These are phyloP conservation scores for Colletotrichum sansevieriae DNA, from an alignment of 2,329 filamentous ascomycete genomes.

Conservation along the genomic window DNA sequence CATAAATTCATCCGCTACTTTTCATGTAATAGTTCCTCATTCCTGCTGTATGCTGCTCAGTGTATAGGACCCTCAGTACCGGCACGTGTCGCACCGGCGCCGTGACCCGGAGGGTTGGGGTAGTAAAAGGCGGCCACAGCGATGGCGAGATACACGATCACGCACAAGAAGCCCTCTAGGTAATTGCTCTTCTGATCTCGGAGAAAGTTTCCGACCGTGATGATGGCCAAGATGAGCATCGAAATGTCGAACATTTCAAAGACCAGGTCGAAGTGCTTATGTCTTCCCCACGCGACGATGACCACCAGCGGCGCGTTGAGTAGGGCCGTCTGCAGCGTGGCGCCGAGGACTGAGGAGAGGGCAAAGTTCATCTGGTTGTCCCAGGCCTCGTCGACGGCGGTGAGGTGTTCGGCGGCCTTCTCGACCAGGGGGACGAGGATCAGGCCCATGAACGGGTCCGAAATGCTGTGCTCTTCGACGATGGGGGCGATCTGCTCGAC, in stretches of 20 bases:
- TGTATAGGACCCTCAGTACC: conserved; percentile 11
- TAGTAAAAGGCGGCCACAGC: conserved; percentile 71
- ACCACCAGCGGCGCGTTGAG: conserved; percentile 89
- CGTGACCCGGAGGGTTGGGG: conserved; percentile 55
- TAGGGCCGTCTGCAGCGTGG: conserved; percentile 89
- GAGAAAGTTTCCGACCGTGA: conserved; percentile 89
- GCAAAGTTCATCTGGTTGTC: conserved; percentile 89
- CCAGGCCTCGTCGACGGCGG: conserved; percentile 87
- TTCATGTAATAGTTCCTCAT: too few relatives aligned
- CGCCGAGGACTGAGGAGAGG: conserved; percentile 87
- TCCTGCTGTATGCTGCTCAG: background rate
- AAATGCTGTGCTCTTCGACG: conserved; percentile 59
- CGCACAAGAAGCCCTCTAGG: conserved; percentile 85
- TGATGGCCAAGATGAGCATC: conserved; percentile 83
- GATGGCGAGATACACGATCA: conserved; percentile 74
- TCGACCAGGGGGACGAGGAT: conserved; percentile 87
- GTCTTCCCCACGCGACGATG: conserved; percentile 84
- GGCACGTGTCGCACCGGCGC: conserved; percentile 14
- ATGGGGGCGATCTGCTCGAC: conserved; percentile 78
- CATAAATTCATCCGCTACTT: too few relatives aligned
- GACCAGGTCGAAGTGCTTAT: conserved; percentile 79
- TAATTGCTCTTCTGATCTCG: conserved; percentile 92
- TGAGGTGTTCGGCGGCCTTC: conserved; percentile 88
- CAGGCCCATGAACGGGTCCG: conserved; percentile 72
- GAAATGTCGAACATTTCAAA: conserved; percentile 91